Evolutionary conservation across 1,284 basidiomycete genomes (phyloP).

Genomic region (Macrocystidia cucumis): DNA sequence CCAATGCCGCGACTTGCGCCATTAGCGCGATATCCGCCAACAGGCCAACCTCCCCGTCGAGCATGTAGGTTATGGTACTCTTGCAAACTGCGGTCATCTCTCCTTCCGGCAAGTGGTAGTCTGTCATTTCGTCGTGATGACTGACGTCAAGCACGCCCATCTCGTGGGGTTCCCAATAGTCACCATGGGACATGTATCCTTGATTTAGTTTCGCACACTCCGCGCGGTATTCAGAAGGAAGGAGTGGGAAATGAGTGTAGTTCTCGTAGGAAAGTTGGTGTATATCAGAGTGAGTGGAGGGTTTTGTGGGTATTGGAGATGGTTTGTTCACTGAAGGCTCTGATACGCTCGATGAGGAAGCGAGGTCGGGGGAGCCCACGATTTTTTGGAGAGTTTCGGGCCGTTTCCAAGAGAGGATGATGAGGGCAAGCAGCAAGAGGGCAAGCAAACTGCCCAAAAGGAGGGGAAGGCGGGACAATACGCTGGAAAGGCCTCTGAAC

Average conservation of each 20-base stretch:
- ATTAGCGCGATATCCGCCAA: constrained; percentile 56
- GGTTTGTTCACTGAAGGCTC: background rate
- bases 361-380: constrained; percentile 24
- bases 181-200: constrained; percentile 41
- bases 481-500: constrained; percentile 11
- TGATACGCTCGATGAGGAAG: background rate
- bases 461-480: constrained; percentile 27
- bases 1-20: constrained; percentile 57
- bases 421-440: constrained; percentile 40
- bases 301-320: constrained; percentile 14
- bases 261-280: constrained; percentile 48
- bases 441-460: constrained; percentile 39
- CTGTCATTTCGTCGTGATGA: constrained; percentile 32
- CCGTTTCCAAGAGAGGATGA: constrained; percentile 39
- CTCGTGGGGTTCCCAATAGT: constrained; percentile 41
- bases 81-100: constrained; percentile 33
- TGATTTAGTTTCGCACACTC: constrained; percentile 45
- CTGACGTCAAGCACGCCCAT: constrained; percentile 37
- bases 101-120: constrained; percentile 23
- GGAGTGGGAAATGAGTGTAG: constrained; percentile 53
- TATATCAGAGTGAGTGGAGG: constrained; percentile 16
- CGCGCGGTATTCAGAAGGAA: constrained; percentile 41
- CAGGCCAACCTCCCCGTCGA: constrained; percentile 58
- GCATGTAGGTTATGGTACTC: constrained; percentile 61
- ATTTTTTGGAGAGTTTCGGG: constrained; percentile 40